Percentiles rank a stretch among this genome's conserved stretches.
Conservation (phyloP, 1,139 yeast genomes). For the Maudiozyma humilis region DNA sequence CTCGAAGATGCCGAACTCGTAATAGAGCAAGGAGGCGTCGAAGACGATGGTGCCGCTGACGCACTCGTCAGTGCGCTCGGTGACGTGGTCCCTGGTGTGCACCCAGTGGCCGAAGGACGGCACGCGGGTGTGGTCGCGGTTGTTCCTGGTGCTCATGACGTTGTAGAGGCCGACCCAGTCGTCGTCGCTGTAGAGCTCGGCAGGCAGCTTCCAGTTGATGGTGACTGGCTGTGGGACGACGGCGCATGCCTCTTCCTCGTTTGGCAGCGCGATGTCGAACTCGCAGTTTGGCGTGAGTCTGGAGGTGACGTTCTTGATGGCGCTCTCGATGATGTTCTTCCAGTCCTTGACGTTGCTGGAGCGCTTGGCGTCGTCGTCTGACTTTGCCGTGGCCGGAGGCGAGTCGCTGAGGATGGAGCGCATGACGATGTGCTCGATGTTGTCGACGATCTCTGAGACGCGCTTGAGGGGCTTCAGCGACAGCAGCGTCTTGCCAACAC, state of each 20-base stretch:
- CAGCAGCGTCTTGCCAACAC: slow-evolving; percentile 53
- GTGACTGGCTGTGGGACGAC: slow-evolving; percentile 39
- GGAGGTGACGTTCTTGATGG: slow-evolving; percentile 19
- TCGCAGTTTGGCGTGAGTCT: slow-evolving; percentile 23
- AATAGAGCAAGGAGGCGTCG: slow-evolving; percentile 43
- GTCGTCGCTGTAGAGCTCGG: slow-evolving; percentile 32
- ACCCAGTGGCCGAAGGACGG: slow-evolving; percentile 70
- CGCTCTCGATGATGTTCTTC: slow-evolving; percentile 20
- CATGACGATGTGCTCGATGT: slow-evolving; percentile 21
- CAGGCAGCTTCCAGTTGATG: slow-evolving; percentile 52
- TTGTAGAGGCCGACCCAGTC: slow-evolving; percentile 82
- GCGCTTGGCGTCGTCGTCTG: neutral
- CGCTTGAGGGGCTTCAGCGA: slow-evolving; percentile 31
- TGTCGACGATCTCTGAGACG: slow-evolving; percentile 31
- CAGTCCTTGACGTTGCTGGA: slow-evolving; percentile 13
- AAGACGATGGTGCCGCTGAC: slow-evolving; percentile 47
- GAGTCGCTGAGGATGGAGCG: slow-evolving; percentile 15
- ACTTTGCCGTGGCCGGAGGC: no score
- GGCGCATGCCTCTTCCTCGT: neutral
- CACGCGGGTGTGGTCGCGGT: slow-evolving; percentile 51
- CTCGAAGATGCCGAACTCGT: slow-evolving; percentile 71
- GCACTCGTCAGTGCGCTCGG: slow-evolving; percentile 25
- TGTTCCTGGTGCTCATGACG: slow-evolving; percentile 52
- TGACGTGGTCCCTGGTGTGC: slow-evolving; percentile 35
- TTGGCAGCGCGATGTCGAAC: slow-evolving; percentile 35